phyloP scores from a whole-genome alignment of 2,329 filamentous ascomycete species.

The Aspergillus aculeatus region DNA sequence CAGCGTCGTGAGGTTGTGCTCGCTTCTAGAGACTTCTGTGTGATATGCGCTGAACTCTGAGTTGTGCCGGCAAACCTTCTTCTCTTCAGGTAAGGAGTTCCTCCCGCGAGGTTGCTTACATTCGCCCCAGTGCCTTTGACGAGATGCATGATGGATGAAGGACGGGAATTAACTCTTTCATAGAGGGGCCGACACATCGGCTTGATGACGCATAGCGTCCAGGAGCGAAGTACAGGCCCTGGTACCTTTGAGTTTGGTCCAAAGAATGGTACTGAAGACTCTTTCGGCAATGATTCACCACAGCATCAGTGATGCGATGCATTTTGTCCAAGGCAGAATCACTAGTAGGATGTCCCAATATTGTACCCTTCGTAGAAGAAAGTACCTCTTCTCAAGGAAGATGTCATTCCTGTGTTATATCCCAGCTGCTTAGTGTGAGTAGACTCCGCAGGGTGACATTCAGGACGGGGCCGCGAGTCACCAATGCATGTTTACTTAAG shows the following conservation, averaged over 20 bases:
- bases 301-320: not conserved
- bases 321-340: not conserved
- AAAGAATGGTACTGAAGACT: not conserved
- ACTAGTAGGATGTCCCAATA: not conserved
- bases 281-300: not conserved
- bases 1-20: not conserved
- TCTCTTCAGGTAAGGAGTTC: not conserved
- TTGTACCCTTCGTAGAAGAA: not conserved
- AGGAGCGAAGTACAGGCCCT: not conserved
- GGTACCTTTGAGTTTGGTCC: not conserved
- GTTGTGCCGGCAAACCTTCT: not conserved
- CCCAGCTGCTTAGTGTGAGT: not conserved
- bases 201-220: not conserved
- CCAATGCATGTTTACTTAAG: not conserved
- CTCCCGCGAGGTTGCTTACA: no score
- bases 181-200: not conserved
- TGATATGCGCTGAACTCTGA: not conserved
- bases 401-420: not conserved
- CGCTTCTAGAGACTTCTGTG: not conserved
- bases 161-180: not conserved
- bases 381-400: not conserved
- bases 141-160: not conserved
- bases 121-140: not conserved
- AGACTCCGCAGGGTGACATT: not conserved
- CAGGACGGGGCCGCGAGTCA: not conserved